Evolutionary conservation across 2,329 filamentous ascomycete genomes (phyloP).

Genomic region (Dactylonectria macrodidyma): DNA sequence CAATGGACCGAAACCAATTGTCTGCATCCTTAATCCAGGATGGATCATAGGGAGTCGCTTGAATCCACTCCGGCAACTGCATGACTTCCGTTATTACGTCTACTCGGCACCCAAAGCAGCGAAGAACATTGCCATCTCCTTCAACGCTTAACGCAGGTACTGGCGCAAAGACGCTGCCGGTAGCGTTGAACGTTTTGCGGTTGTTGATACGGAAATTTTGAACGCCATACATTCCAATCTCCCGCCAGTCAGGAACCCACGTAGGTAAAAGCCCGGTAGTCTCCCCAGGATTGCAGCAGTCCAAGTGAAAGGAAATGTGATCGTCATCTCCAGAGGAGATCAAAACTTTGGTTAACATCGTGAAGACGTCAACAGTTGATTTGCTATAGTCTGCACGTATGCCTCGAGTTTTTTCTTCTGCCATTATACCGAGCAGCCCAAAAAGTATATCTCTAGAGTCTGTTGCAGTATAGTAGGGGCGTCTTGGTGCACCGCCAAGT

Average conservation of each 20-base stretch:
- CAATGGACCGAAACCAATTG: not conserved
- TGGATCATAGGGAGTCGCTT: not conserved
- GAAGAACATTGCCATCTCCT: not conserved
- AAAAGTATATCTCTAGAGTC: not conserved
- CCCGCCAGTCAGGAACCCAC: conserved; percentile 8
- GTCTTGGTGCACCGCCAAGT: not conserved
- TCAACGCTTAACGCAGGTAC: not conserved
- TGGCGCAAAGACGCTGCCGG: not conserved
- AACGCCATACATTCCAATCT: not conserved
- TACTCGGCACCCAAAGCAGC: not conserved
- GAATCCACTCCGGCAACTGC: not conserved
- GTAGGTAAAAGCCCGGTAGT: not conserved
- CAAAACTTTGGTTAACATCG: not conserved
- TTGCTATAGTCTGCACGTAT: not conserved
- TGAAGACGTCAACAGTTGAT: conserved; percentile 1
- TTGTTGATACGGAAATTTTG: not conserved
- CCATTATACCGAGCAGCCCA: not conserved
- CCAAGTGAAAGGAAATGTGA: not conserved
- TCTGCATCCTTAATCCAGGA: not conserved
- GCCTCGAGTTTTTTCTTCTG: not conserved
- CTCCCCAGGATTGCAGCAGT: not conserved
- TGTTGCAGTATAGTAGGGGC: not conserved
- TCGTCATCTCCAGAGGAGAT: not conserved
- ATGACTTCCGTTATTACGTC: not conserved
- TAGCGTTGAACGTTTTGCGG: not conserved